Base-by-base conservation (phyloP, 345 rosid genomes). In the Conringia planisiliqua region DNA sequence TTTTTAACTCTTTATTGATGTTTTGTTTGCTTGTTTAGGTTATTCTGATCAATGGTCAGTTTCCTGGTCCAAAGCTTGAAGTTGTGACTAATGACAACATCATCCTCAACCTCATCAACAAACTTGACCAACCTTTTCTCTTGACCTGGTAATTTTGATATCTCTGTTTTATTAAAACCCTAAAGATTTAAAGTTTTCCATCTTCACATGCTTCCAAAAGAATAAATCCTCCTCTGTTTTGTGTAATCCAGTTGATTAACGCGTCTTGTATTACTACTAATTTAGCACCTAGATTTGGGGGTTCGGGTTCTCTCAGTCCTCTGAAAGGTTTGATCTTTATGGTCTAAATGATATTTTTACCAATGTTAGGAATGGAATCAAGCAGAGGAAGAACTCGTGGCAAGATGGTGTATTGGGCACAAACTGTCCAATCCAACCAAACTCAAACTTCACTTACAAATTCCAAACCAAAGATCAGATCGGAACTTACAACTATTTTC, bases 11-110 rank as follows among this genome's bases (percentile, higher is more conserved):
- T 40, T 50, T 67, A 46, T 36, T 16, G 11, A 35, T 55, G 26
- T 16, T 42, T 57, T 54, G 8, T 62, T 40, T 30, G 5, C 24
- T 43, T 67, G 16, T 60, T 55, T 64, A 95, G 99, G 99, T 89
- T 51, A 91, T 95, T 27, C 97, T 95, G 56, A 90, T 95, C 86
- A 95, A 95, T 82, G 95, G 91, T 55, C 97, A 95, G 74, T 91
- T 95, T 70, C 97, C 99, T 79, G 97, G 99, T 70, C 99, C 99
- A 10, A 86, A 71, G 62, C 94, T 95, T 80, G 97, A 90, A 17
- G 95, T 89, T 68, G 92, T 91, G 73, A 95, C 97, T 26, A 95
- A 95, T 73, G 91, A 95, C 79, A 95, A 95, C 83, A 83, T 95
- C 36, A 72, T 95, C 48, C 93, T 95, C 65, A 91, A 94, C 66